Percentiles rank a stretch among this genome's conserved stretches.
These are phyloP conservation scores for Hypoxylon sp. DNA, from an alignment of 2,329 filamentous ascomycete species.

Conservation along the genomic window DNA sequence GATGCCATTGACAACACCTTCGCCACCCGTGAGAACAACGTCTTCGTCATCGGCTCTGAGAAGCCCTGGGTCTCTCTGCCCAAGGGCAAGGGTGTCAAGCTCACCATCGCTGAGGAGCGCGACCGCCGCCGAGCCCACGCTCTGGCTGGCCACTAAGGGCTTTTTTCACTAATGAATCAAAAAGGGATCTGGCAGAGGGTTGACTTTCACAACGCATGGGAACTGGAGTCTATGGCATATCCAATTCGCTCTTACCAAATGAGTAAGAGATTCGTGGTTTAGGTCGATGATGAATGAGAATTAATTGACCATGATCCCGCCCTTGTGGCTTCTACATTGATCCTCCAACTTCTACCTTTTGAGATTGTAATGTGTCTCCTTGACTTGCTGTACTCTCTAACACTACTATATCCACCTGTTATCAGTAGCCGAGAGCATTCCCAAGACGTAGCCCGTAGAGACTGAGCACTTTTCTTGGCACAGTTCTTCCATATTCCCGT, in stretches of 20 bases:
- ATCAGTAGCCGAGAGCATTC: too few relatives aligned
- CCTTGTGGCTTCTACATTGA: conserved; percentile 9
- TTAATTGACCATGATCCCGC: conserved; percentile 51
- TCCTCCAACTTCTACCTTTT: not conserved
- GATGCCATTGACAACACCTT: conserved; percentile 99
- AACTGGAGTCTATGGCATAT: conserved; percentile 55
- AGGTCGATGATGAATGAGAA: conserved; percentile 53
- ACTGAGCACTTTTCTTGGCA: too few relatives aligned
- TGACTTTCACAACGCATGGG: conserved; percentile 52
- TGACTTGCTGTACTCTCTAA: not conserved
- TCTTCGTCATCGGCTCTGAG: conserved; percentile 98
- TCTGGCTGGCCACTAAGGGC: conserved; percentile 64
- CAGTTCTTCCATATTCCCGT: too few relatives aligned
- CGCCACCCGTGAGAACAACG: conserved; percentile 99
- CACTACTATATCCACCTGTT: not conserved
- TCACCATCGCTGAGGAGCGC: conserved; percentile 98
- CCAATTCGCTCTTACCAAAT: conserved; percentile 50
- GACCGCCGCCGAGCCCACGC: conserved; percentile 87
- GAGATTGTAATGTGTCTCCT: not conserved
- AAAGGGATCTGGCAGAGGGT: conserved; percentile 50
- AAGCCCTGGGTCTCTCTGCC: conserved; percentile 99
- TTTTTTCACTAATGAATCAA: conserved; percentile 41
- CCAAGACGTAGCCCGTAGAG: too few relatives aligned
- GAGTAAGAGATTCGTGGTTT: conserved; percentile 47
- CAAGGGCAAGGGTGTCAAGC: conserved; percentile 99